Evolutionary conservation across 345 rosid species (phyloP), one percentile per base, ranked within the genome.

Genomic region (Isatis tinctoria): DNA sequence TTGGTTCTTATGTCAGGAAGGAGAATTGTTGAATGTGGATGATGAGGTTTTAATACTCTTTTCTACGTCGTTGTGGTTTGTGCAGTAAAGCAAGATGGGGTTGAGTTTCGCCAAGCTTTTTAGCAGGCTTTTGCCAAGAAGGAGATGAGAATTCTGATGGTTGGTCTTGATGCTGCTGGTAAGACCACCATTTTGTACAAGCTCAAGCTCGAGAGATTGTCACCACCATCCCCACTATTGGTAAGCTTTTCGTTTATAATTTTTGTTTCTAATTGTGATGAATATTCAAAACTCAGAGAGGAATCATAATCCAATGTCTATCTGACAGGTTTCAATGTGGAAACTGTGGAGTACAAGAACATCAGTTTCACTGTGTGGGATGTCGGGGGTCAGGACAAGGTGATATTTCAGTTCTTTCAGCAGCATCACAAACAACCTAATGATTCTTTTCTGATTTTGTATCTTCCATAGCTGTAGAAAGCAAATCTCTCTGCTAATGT

Each of bases 341-440:
- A 91, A 77, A 91, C 93, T 18, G 93, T 91, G 65, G 96, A 91
- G 58, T 91, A 91, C 83, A 91, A 89, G 87, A 91, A 89, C 79
- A 91, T 89, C 59, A 91, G 97, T 67, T 78, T 78, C 70, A 78
- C 81, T 2, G 78, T 78, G 41, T 78, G 97, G 97, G 97, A 87
- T 84, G 96, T 89, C 1, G 97, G 97, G 58, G 97, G 96, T 74
- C 97, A 91, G 52, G 97, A 91, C 87, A 87, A 89, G 96, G 93
- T 27, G n/a, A 20, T 27, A n/a, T n/a, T n/a, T n/a, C n/a, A n/a
- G n/a, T n/a, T n/a, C n/a, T n/a, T n/a, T n/a, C n/a, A n/a, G n/a
- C n/a, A n/a, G n/a, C n/a, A n/a, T n/a, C n/a, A n/a, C n/a, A n/a
- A n/a, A n/a, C n/a, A 10, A 49, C 1, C 7, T 22, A 9, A 12